A percentile compares a stretch with the other conserved stretches of the same genome.
These are phyloP conservation scores for Aspergillus sp. DNA, from an alignment of 2,329 filamentous ascomycete genomes.

Conservation along the genomic window DNA sequence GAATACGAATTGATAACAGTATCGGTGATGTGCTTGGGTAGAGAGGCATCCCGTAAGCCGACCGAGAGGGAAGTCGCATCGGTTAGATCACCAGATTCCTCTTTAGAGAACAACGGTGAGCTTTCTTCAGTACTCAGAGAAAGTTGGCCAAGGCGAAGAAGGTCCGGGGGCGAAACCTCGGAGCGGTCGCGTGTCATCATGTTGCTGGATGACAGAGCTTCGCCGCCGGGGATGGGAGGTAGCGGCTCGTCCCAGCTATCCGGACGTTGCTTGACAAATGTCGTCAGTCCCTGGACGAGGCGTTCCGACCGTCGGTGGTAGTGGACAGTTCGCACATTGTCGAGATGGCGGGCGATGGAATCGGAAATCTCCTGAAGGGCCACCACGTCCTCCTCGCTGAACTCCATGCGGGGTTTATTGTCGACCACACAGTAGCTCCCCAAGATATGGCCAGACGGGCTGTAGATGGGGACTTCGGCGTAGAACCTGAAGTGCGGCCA, in stretches of 20 bases:
- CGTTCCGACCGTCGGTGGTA: conserved; percentile 59
- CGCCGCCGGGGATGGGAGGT: not conserved
- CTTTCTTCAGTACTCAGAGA: not conserved
- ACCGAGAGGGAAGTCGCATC: conserved; percentile 5
- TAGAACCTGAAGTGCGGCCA: conserved; percentile 53
- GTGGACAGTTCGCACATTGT: conserved; percentile 57
- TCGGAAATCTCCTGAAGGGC: conserved; percentile 18
- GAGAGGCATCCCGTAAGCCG: not conserved
- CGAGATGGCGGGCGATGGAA: conserved; percentile 61
- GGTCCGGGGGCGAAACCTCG: not conserved
- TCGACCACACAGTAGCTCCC: conserved; percentile 65
- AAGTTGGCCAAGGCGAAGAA: not conserved
- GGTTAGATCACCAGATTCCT: not conserved
- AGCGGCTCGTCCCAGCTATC: not conserved
- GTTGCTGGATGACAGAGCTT: not conserved
- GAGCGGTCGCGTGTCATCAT: not conserved
- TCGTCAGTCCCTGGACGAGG: conserved; percentile 58
- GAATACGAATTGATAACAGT: not conserved
- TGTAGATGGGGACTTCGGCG: conserved; percentile 64
- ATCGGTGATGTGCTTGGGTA: not conserved
- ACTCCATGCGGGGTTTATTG: conserved; percentile 53
- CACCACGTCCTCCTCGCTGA: conserved; percentile 35
- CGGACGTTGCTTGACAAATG: conserved; percentile 47
- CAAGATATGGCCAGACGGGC: conserved; percentile 58
- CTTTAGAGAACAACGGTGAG: not conserved